A percentile compares a stretch with the other conserved stretches of the same genome.
These are phyloP conservation scores for Fusarium robinianum DNA, from an alignment of 2,329 filamentous ascomycete species.

Conservation along the genomic window DNA sequence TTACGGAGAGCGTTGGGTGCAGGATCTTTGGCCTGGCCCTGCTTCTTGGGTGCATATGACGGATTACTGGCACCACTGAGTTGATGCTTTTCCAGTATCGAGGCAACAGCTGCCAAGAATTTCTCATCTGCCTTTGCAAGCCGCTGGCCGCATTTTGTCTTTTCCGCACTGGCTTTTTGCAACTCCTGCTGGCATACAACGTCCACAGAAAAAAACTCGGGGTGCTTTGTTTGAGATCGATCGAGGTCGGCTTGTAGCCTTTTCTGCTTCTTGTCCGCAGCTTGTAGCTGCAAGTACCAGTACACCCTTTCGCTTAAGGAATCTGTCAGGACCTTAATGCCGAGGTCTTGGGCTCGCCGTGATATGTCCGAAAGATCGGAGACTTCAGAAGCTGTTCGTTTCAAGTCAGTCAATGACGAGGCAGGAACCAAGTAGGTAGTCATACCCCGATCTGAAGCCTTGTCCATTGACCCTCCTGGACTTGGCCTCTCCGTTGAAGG, in stretches of 20 bases:
- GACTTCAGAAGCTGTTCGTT: conserved; percentile 7
- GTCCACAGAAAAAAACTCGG: conserved; percentile 30
- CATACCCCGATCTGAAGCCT: conserved; percentile 24
- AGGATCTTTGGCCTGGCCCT: background rate
- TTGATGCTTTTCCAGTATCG: conserved; percentile 4
- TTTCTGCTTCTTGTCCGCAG: conserved; percentile 23
- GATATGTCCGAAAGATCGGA: background rate
- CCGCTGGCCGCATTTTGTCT: conserved; percentile 5
- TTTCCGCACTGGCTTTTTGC: conserved; percentile 13
- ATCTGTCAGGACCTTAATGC: conserved; percentile 23
- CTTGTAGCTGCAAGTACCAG: conserved; percentile 24
- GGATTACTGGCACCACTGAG: conserved; percentile 2
- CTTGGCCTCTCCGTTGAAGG: conserved; percentile 3
- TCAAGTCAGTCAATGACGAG: conserved; percentile 4
- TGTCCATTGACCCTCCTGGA: conserved; percentile 10
- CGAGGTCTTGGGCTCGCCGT: background rate
- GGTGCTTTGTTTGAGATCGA: conserved; percentile 16
- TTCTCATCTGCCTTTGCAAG: conserved; percentile 15
- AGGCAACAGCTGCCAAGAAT: conserved; percentile 9
- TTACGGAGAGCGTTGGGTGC: conserved; percentile 4
- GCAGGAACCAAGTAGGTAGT: background rate
- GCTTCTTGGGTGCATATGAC: background rate
- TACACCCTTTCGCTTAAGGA: conserved; percentile 30
- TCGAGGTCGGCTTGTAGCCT: conserved; percentile 21
- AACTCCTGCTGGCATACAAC: conserved; percentile 26